phyloP scores from a whole-genome alignment of 192 early-diverging fungal species.

The Umbelopsis sp. region DNA sequence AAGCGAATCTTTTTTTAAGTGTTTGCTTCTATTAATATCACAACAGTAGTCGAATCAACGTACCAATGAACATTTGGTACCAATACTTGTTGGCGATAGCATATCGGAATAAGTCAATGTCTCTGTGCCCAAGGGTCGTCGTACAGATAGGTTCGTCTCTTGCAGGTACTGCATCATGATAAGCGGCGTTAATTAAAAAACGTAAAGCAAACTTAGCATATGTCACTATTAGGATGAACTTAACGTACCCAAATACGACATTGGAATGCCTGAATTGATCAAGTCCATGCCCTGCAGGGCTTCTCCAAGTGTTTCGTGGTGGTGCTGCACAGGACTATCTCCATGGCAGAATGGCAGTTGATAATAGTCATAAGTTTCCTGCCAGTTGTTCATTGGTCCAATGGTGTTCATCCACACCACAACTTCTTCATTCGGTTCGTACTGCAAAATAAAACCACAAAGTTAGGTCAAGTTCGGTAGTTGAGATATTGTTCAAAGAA shows the following conservation, averaged over 20 bases:
- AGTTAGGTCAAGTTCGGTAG: not conserved
- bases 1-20: too few species aligned
- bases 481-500: not conserved
- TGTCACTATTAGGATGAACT: not conserved
- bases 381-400: constrained; percentile 61
- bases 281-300: constrained; percentile 78
- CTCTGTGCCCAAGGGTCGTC: constrained; percentile 39
- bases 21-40: too few species aligned
- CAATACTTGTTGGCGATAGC: constrained; percentile 67
- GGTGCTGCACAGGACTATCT: constrained; percentile 58
- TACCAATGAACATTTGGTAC: constrained; percentile 66
- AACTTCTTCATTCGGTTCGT: constrained; percentile 63
- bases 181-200: not conserved
- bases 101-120: constrained; percentile 61
- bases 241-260: constrained; percentile 61
- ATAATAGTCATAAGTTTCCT: constrained; percentile 77
- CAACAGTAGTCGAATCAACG: too few species aligned
- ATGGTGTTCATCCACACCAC: constrained; percentile 74
- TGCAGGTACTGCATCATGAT: constrained; percentile 24
- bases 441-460: constrained; percentile 41
- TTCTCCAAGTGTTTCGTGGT: constrained; percentile 81
- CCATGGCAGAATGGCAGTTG: constrained; percentile 77
- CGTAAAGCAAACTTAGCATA: not conserved
- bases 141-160: constrained; percentile 51
- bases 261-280: constrained; percentile 67